These are phyloP conservation scores for Inonotus obliquus DNA, from an alignment of 1,284 basidiomycete species.

Conservation along the genomic window DNA sequence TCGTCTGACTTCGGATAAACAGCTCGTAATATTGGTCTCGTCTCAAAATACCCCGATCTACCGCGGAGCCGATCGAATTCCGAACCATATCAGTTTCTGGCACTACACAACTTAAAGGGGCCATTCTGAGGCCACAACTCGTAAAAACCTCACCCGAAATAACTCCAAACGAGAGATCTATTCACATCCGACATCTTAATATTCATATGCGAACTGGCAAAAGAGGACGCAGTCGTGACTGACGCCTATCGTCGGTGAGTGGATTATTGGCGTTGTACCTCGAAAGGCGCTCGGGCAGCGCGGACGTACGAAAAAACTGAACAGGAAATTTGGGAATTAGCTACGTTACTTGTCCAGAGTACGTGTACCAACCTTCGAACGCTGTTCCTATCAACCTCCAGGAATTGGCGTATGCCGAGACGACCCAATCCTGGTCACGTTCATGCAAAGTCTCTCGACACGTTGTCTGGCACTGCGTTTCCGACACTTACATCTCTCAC, in stretches of 20 bases:
- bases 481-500: background rate
- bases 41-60: background rate
- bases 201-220: background rate
- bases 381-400: background rate
- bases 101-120: background rate
- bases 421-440: no score
- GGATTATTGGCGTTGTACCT: no score
- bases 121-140: background rate
- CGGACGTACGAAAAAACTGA: no score
- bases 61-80: background rate
- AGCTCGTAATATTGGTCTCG: background rate
- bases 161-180: background rate
- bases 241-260: no score
- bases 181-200: no score
- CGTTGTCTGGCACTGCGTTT: background rate
- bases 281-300: no score
- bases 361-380: no score
- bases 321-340: no score
- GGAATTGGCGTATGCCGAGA: background rate
- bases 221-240: background rate
- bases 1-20: no score
- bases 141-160: background rate
- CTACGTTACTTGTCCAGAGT: background rate
- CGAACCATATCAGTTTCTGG: background rate
- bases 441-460: no score